Base-by-base conservation (phyloP, 768 basidiomycete species). In the Tricholoma terreum region DNA sequence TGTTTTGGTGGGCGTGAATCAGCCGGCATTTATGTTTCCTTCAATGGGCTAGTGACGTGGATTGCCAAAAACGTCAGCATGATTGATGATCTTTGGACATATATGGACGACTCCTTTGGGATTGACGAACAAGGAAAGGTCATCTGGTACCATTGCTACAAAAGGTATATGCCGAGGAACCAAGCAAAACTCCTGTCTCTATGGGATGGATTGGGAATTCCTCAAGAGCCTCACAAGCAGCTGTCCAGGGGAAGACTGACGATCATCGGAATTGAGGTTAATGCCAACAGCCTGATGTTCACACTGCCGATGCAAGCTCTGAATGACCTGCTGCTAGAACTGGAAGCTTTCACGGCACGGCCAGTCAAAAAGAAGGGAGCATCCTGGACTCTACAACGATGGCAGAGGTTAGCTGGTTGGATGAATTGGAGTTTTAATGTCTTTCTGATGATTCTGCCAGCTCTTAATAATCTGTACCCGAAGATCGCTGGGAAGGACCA, bases 131-230 rank as follows among this genome's bases (percentile, higher is more conserved):
- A 36, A 14, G 35, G 35, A 36, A 36, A 36, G 8, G 14, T 36
- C 14, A 14, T 36, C 35, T 36, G 35, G 35, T 36, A 36, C 11
- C 8, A 36, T 36, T 14, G 14, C 35, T 36, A 36, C 35, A 6
- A 21, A n/a, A 43, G 22, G 0, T 55, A 62, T 46, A 12, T 12
- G 6, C 7, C 30, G 1, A 40, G 58, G n/a, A n/a, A n/a, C n/a
- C n/a, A n/a, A n/a, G n/a, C n/a, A n/a, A n/a, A n/a, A n/a, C n/a
- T n/a, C n/a, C 9, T 61, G 2, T 10, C 11, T 14, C 70, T 69
- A 30, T 79, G 74, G 71, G 78, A 80, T 60, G 43, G 65, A 0
- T 50, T 80, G 0, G 69, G 74, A 0, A 59, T 78, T 0, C 79
- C 77, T 0, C 77, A 80, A 56, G 68, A 75, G 19, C 56, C n/a